These are phyloP conservation scores for Nigrospora oryzae DNA, from an alignment of 2,329 filamentous ascomycete species.

Conservation along the genomic window DNA sequence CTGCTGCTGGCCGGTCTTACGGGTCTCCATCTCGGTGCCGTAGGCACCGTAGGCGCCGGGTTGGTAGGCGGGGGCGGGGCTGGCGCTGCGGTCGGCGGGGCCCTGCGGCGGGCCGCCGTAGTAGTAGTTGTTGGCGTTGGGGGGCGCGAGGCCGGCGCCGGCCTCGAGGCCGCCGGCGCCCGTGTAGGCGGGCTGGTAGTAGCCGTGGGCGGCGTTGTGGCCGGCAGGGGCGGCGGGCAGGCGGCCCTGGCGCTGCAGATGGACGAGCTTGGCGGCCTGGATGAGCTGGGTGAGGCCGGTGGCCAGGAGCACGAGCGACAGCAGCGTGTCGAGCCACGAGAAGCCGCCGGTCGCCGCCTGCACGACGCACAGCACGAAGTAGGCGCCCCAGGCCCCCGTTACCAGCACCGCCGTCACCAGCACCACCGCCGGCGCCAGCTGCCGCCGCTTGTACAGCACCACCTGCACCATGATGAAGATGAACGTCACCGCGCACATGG, in stretches of 20 bases:
- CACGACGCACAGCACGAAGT: slow-evolving; percentile 5
- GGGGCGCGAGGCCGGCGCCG: neutral
- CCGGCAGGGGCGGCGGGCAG: neutral
- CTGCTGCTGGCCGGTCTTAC: no score
- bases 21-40: no score
- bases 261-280: slow-evolving; percentile 6
- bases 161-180: neutral
- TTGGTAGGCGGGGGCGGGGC: neutral
- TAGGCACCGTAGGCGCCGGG: no score
- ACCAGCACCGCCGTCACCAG: slow-evolving; percentile 7
- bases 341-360: neutral
- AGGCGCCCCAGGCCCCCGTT: slow-evolving; percentile 7
- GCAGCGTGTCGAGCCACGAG: slow-evolving; percentile 3
- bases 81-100: neutral
- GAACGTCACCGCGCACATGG: slow-evolving; percentile 6
- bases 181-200: slow-evolving; percentile 1
- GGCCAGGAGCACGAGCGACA: slow-evolving; percentile 4
- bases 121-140: neutral
- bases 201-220: neutral
- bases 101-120: neutral
- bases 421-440: slow-evolving; percentile 6
- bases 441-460: slow-evolving; percentile 4
- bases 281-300: slow-evolving; percentile 6
- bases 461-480: slow-evolving; percentile 7
- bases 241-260: slow-evolving; percentile 5